Evolutionary conservation across 2,329 filamentous ascomycete genomes (phyloP), one percentile per base, ranked within the genome.

Genomic region (Davidsoniella eucalypti): DNA sequence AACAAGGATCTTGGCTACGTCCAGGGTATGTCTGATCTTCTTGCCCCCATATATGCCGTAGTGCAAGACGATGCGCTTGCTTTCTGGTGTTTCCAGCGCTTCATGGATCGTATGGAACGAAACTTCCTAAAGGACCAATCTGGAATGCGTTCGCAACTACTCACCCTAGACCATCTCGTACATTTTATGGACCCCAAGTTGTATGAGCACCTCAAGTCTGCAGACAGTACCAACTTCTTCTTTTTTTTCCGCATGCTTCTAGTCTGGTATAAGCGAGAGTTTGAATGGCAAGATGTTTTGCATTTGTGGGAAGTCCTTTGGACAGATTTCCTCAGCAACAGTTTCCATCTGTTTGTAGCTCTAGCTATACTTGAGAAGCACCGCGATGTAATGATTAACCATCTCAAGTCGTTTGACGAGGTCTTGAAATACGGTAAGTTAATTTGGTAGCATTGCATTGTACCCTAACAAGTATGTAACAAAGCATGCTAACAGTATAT

Each of bases 161-260:
- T 87, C 38, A 87, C 90, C 0, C 77, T 98, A 3, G 88, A 98
- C 61, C 87, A 98, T 56, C 80, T 98, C 1, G 87, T 96, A 10
- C 87, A 94, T 61, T 85, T 98, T 52, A 88, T 98, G 79, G 92
- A 98, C 57, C 92, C 93, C 0, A 84, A 87, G 61, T 78, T 98
- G 6, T 96, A 95, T 65, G 72, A 84, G 2, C 92, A 98, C 59
- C 76, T 98, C 0, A 79, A 94, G 63, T 80, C 76, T 14, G 85
- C 88, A 17, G 93, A 98, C 59, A 93, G 84, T 60, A 98, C 92
- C 21, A 98, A 98, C 64, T 98, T 98, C 66, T 98, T 98, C 67
- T 98, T 98, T 70, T 96, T 98, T 71, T 98, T 96, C 76, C 84
- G 92, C 54, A 96, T 96, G 92, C 72, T 98, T 33, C 72, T 98